Conservation (phyloP, 805 yeast genomes). For the Candida takata region DNA sequence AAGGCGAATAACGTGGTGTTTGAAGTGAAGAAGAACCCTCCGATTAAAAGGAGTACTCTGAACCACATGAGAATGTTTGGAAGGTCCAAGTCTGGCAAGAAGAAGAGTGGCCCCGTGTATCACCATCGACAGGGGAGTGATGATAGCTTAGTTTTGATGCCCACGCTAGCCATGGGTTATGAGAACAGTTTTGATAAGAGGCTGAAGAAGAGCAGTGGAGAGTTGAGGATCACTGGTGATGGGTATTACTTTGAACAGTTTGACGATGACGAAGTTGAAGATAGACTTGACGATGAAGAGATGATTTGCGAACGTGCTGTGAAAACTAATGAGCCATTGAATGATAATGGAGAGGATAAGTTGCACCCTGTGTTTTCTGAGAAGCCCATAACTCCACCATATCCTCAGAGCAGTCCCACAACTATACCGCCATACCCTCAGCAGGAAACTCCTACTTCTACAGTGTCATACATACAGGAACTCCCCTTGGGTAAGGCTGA, state of each 20-base stretch:
- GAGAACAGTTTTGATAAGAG: conserved; percentile 19
- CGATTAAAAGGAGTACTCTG: not conserved
- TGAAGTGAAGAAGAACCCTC: conserved; percentile 5
- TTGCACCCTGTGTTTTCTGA: too few relatives aligned
- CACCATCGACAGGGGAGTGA: conserved; percentile 13
- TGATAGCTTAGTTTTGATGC: conserved; percentile 21
- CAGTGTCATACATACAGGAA: not conserved
- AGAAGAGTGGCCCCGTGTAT: conserved; percentile 4
- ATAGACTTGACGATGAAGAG: too few relatives aligned
- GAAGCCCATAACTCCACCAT: too few relatives aligned
- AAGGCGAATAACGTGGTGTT: conserved; percentile 11
- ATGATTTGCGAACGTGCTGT: too few relatives aligned
- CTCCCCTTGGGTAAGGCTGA: not conserved
- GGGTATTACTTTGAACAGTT: conserved; percentile 17
- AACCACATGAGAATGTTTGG: not conserved
- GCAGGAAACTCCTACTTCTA: not conserved
- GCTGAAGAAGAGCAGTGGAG: conserved; percentile 14
- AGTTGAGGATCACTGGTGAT: conserved; percentile 19
- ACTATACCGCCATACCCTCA: too few relatives aligned
- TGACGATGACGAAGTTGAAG: conserved; percentile 2
- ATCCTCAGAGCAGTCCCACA: too few relatives aligned
- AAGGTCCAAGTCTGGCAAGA: not conserved
- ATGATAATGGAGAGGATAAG: too few relatives aligned
- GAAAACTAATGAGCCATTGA: too few relatives aligned
- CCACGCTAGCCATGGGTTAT: conserved; percentile 23